phyloP scores from a whole-genome alignment of 352 stramenopile species.

The Elongisporangium senticosum region DNA sequence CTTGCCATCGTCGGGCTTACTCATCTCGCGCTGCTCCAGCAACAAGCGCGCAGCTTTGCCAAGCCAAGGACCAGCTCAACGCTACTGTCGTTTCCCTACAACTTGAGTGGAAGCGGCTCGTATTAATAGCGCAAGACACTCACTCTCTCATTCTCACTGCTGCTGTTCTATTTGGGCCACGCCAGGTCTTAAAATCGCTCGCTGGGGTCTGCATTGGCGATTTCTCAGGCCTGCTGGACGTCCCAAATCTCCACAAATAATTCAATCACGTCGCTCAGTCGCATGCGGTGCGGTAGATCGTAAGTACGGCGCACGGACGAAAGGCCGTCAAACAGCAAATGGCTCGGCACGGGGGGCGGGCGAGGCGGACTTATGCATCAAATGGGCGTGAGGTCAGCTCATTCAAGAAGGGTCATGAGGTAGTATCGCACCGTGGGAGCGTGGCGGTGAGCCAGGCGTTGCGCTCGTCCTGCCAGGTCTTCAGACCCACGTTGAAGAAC shows the following conservation, averaged over 20 bases:
- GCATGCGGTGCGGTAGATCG: slow-evolving; percentile 83
- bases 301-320: slow-evolving; percentile 84
- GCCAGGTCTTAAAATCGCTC: slow-evolving; percentile 5
- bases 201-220: slow-evolving; percentile 6
- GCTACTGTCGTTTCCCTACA: not conserved
- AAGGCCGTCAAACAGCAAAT: slow-evolving; percentile 78
- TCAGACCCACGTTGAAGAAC: slow-evolving; percentile 79
- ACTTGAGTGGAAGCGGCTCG: not conserved
- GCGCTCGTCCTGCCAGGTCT: slow-evolving; percentile 71
- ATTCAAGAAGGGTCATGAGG: not conserved
- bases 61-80: not conserved
- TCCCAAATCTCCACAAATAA: slow-evolving; percentile 88
- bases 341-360: slow-evolving; percentile 57
- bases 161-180: slow-evolving; percentile 8
- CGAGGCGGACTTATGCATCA: slow-evolving; percentile 43
- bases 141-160: not conserved
- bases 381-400: slow-evolving; percentile 4
- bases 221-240: slow-evolving; percentile 53
- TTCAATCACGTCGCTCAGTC: slow-evolving; percentile 77
- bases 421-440: slow-evolving; percentile 55
- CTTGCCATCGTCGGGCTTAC: slow-evolving; percentile 23
- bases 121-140: not conserved
- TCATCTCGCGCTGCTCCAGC: not conserved
- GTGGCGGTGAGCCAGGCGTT: slow-evolving; percentile 67
- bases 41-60: not conserved